Evolutionary conservation across 2,329 filamentous ascomycete species (phyloP).

Genomic region (Cladobotryum protrusum): DNA sequence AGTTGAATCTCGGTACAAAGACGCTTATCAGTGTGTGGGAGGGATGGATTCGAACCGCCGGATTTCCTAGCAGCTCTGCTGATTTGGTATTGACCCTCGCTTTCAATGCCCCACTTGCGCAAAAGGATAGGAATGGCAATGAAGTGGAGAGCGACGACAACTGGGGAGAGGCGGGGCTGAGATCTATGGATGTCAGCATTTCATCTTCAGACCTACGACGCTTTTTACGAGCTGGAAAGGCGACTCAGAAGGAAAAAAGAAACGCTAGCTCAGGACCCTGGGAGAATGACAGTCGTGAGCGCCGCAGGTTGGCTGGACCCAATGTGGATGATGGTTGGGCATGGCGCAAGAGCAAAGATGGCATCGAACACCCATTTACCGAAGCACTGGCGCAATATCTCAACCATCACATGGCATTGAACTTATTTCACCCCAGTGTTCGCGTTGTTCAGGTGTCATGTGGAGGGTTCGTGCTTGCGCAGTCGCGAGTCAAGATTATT

Average conservation of each 20-base stretch:
- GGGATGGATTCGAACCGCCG: slow-evolving; percentile 39
- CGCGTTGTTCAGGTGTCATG: slow-evolving; percentile 48
- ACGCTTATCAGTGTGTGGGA: slow-evolving; percentile 47
- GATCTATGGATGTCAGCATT: slow-evolving; percentile 47
- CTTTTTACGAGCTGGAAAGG: slow-evolving; percentile 38
- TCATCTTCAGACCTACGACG: slow-evolving; percentile 40
- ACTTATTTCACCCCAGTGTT: slow-evolving; percentile 51
- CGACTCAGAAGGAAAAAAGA: slow-evolving; percentile 5
- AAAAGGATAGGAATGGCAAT: slow-evolving; percentile 11
- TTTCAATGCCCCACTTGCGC: slow-evolving; percentile 37
- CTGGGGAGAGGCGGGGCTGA: slow-evolving; percentile 23
- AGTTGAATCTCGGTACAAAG: slow-evolving; percentile 43
- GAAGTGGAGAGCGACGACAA: slow-evolving; percentile 15
- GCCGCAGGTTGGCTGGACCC: slow-evolving; percentile 41
- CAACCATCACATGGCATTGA: slow-evolving; percentile 45
- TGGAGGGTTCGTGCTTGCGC: slow-evolving; percentile 49
- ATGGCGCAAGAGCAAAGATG: slow-evolving; percentile 32
- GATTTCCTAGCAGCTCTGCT: slow-evolving; percentile 27
- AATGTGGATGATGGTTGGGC: slow-evolving; percentile 48
- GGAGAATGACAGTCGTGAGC: slow-evolving; percentile 30
- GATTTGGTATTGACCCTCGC: slow-evolving; percentile 47
- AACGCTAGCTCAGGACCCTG: slow-evolving; percentile 17
- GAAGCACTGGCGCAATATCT: slow-evolving; percentile 46
- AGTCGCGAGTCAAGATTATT: slow-evolving; percentile 45
- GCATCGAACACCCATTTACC: slow-evolving; percentile 36